phyloP scores from a whole-genome alignment of 1,139 yeast species.

The Chernovozyma aurita region DNA sequence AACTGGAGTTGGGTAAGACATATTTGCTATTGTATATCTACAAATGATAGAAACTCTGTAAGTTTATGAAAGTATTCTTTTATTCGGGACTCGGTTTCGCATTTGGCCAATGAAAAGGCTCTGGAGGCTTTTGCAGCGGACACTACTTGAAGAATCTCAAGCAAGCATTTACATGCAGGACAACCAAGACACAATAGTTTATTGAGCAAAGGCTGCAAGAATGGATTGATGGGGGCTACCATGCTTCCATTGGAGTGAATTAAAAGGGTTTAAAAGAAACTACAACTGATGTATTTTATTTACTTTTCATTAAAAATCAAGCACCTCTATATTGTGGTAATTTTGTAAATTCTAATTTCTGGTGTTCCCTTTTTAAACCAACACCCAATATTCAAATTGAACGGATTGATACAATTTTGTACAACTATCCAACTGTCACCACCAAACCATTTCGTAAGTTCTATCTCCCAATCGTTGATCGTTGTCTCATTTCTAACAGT shows the following conservation, averaged over 20 bases:
- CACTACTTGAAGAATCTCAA: too few relatives aligned
- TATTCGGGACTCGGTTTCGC: conserved; percentile 9
- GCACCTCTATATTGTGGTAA: too few relatives aligned
- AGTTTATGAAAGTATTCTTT: not conserved
- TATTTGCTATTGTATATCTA: conserved; percentile 3
- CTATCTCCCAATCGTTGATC: conserved; percentile 46
- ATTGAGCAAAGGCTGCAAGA: too few relatives aligned
- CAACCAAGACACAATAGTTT: too few relatives aligned
- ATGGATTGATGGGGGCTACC: too few relatives aligned
- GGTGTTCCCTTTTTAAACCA: conserved; percentile 35
- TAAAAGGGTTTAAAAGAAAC: too few relatives aligned
- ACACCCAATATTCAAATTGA: conserved; percentile 13
- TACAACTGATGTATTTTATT: not conserved
- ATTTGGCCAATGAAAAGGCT: conserved; percentile 11
- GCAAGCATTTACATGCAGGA: too few relatives aligned
- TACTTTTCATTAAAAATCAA: too few relatives aligned
- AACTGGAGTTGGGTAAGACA: conserved; percentile 40
- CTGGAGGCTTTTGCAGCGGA: conserved; percentile 1
- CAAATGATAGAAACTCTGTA: not conserved
- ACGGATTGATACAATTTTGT: conserved; percentile 15
- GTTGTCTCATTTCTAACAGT: conserved; percentile 68
- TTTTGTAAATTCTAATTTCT: conserved; percentile 39
- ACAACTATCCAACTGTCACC: conserved; percentile 24
- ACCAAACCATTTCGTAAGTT: conserved; percentile 25
- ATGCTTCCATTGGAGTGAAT: too few relatives aligned